These are phyloP conservation scores for Scorias spongiosa DNA, from an alignment of 2,329 filamentous ascomycete genomes.

Conservation along the genomic window DNA sequence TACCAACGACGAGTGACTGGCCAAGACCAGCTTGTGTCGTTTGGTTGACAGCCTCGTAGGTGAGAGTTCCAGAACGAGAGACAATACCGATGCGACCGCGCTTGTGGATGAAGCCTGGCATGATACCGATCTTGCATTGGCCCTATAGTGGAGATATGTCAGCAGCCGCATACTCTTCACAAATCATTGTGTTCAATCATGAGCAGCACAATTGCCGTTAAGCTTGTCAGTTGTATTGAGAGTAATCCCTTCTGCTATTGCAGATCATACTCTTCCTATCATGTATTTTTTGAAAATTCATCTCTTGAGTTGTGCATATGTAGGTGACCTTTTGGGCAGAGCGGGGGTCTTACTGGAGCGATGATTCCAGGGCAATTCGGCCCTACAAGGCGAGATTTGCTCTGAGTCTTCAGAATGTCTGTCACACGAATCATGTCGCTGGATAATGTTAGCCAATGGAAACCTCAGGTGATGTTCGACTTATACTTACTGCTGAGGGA, in stretches of 20 bases:
- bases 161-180: too few species aligned
- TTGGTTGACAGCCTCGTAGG: constrained; percentile 99
- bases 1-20: constrained; percentile 95
- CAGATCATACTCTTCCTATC: constrained; percentile 25
- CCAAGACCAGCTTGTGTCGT: constrained; percentile 93
- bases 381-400: constrained; percentile 89
- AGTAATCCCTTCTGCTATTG: not conserved
- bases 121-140: constrained; percentile 99
- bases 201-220: too few species aligned
- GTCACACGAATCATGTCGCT: constrained; percentile 96
- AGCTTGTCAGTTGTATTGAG: not conserved
- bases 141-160: constrained; percentile 34
- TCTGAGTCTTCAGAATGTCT: constrained; percentile 91
- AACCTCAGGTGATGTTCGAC: not conserved
- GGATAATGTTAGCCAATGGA: not conserved
- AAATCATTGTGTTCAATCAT: too few species aligned
- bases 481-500: constrained; percentile 56
- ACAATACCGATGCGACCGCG: constrained; percentile 97
- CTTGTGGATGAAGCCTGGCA: constrained; percentile 99
- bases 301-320: constrained; percentile 6
- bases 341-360: constrained; percentile 39
- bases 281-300: constrained; percentile 17
- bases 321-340: not conserved
- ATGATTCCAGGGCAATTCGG: constrained; percentile 99
- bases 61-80: constrained; percentile 92